Base-by-base conservation (phyloP, 2,329 filamentous ascomycete species). In the Ceratocystis cacaofunesta region DNA sequence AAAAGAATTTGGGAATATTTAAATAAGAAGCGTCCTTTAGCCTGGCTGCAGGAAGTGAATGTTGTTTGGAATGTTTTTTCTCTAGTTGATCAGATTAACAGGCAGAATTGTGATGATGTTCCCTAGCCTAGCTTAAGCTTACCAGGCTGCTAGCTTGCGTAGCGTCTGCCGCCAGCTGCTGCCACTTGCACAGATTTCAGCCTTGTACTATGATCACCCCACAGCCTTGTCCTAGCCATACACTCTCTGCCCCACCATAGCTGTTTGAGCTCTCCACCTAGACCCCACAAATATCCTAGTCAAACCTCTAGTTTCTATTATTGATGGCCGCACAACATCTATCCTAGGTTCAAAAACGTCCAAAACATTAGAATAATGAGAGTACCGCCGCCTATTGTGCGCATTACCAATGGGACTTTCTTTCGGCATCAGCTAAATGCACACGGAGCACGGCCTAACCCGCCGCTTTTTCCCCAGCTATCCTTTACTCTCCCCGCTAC, bases 351-450 rank as follows among this genome's bases (percentile, higher is more conserved):
- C 36, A 41, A 1, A 41, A 41, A 4, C 36, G 10, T 41, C 12
- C 12, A 41, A 15, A 41, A 41, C 12, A 41, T 41, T 41, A 1
- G 17, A 48, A 48, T 10, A 25, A 68, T 68, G 67, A 50, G 71
- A 68, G 79, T 78, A 74, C 65, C 63, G 22, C 63, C 73, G 25
- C 85, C 88, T 50, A 79, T 92, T 67, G 82, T 95, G 69, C 79
- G 79, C 70, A 91, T 95, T 72, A 73, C 81, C 71, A 85, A 91
- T 76, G 91, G 83, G 74, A 92, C 89, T 0, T 95, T 96, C 75
- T 95, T 92, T 76, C 84, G 85, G 50, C 82, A 85, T 62, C 86
- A 92, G 73, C 89, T 89, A 12, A 80, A 76, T 62, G 75, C 80
- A 32, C 71, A 75, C 28, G 73, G 77, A 48, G 72, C 75, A 46